Base-by-base conservation (phyloP, 1,284 basidiomycete genomes). In the Ceraceosorus guamensis region DNA sequence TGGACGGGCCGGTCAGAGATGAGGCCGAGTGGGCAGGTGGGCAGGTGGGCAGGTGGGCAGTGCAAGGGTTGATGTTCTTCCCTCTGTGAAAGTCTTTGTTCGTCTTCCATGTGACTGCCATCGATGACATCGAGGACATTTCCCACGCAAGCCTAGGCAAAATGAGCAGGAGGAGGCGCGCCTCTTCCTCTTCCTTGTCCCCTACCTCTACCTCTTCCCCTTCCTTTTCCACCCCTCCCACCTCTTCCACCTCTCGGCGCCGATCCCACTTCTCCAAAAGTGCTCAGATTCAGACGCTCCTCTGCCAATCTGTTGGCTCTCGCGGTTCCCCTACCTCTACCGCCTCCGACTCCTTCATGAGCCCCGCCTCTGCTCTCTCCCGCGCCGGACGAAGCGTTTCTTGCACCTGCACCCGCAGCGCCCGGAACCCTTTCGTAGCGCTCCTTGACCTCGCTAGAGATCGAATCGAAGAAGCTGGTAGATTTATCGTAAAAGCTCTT, bases 401-500 rank as follows among this genome's bases (percentile, higher is more conserved):
- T n/a, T 43, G 7, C n/a, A 59, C 41, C 35, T 43, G 16, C n/a
- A 11, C 11, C 10, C 34, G 7, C 11, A 45, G n/a, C 10, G 13
- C 2, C 24, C 24, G 24, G 24, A 24, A 24, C 24, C 3, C 66
- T 53, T 30, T 71, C 69, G 46, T 72, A 61, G 11, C 72, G 58
- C 46, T 76, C 73, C 57, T 66, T 68, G 45, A 76, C 59, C 45
- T 76, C 73, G 33, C 55, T 60, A 43, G 64, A 67, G 45, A 76
- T 75, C 46, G 71, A 71, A 56, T 76, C 73, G 51, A 76, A 76
- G 63, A 76, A 76, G 16, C 11, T 11, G 5, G 58, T 50, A 39
- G 62, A 67, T 53, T 73, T 76, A 50, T 76, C 70, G 57, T 76
- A 76, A 49, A 75, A 75, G 46, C 50, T 65, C 8, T 50, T 62